These are phyloP conservation scores for Tetradesmus obliquus DNA, from an alignment of 139 green algal genomes.

Conservation along the genomic window DNA sequence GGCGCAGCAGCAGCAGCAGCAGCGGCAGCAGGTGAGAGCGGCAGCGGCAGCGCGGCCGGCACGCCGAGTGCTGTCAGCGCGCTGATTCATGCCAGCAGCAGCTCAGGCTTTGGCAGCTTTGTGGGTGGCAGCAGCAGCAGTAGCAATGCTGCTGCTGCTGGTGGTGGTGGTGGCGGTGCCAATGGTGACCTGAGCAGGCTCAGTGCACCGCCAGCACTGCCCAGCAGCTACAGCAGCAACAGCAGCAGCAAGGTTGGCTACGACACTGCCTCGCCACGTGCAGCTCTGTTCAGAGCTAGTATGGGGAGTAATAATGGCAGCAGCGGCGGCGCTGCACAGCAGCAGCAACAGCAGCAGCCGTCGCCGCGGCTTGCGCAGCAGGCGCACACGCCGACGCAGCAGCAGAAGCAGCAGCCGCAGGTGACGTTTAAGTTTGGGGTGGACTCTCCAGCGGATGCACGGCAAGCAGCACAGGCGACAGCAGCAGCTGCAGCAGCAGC, in stretches of 20 bases:
- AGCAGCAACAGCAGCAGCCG: slow-evolving; percentile 35
- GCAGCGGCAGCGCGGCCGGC: not conserved
- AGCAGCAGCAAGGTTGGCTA: not conserved
- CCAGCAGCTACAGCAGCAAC: not conserved
- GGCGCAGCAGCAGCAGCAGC: not conserved
- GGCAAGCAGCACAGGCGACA: not conserved
- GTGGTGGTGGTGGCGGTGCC: not conserved
- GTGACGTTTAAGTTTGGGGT: slow-evolving; percentile 33
- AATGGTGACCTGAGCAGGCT: not conserved
- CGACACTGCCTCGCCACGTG: not conserved
- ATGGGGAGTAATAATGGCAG: not conserved
- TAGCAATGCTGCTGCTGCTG: not conserved
- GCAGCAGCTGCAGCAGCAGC: slow-evolving; percentile 35
- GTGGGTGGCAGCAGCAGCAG: slow-evolving; percentile 7
- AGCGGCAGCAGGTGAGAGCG: not conserved
- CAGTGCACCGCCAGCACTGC: not conserved
- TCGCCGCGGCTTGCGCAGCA: not conserved
- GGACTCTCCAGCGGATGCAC: not conserved
- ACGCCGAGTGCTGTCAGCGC: not conserved
- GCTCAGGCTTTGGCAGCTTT: slow-evolving; percentile 8
- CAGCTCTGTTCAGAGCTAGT: not conserved
- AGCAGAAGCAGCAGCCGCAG: slow-evolving; percentile 12
- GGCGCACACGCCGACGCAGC: not conserved
- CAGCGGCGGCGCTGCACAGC: not conserved
- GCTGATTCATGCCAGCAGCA: not conserved